Evolutionary conservation across 176 grass and related monocot genomes (phyloP).

Genomic region (Carex parvula): DNA sequence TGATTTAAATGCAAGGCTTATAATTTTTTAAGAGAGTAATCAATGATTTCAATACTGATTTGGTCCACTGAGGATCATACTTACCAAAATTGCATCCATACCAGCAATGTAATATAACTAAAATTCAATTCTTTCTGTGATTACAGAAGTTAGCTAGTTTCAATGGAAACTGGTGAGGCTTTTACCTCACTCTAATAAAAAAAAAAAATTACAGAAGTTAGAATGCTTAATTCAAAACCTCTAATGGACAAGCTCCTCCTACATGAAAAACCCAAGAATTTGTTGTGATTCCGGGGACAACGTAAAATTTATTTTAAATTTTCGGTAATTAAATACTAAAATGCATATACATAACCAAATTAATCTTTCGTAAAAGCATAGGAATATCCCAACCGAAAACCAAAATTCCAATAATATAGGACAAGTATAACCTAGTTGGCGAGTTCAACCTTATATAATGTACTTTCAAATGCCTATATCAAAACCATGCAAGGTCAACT

Average conservation of each 20-base stretch:
- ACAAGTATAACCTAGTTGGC: slow-evolving; percentile 33
- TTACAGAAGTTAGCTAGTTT: background rate
- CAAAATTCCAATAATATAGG: slow-evolving; percentile 40
- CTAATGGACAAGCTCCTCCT: background rate
- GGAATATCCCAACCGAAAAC: slow-evolving; percentile 66
- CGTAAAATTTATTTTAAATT: background rate
- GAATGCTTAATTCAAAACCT: background rate
- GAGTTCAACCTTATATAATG: slow-evolving; percentile 39
- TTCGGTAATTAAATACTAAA: background rate
- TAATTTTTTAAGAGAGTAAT: background rate
- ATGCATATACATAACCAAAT: slow-evolving; percentile 1
- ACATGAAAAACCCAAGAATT: background rate
- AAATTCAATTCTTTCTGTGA: background rate
- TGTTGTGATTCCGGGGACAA: background rate
- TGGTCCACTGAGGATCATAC: background rate
- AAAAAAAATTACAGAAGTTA: background rate
- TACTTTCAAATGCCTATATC: slow-evolving; percentile 30
- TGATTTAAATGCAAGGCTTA: background rate
- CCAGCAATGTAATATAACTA: background rate
- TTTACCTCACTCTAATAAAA: no score
- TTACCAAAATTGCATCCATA: background rate
- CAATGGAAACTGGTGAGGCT: no score
- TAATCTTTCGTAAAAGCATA: slow-evolving; percentile 32
- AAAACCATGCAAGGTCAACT: slow-evolving; percentile 36
- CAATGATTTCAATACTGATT: background rate